Conservation (phyloP, 805 yeast species). For the Hanseniaspora valbyensis region DNA sequence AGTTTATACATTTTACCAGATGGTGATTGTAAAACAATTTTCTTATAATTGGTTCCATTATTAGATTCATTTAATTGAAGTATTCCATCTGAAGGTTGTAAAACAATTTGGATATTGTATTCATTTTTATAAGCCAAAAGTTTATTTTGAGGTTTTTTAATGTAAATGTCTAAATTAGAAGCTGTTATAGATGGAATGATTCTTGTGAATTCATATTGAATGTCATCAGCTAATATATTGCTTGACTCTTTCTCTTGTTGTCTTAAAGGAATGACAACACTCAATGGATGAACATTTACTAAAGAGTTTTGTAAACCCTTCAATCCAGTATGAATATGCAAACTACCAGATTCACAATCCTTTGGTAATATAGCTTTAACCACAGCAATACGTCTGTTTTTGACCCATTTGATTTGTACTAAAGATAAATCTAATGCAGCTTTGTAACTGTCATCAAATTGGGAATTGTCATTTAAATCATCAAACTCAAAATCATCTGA, state of each 20-base stretch:
- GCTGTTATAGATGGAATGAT: constrained; percentile 62
- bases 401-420: constrained; percentile 69
- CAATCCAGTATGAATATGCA: constrained; percentile 63
- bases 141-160: constrained; percentile 73
- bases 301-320: constrained; percentile 48
- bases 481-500: constrained; percentile 30
- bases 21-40: constrained; percentile 68
- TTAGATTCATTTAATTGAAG: constrained; percentile 22
- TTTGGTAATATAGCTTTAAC: constrained; percentile 75
- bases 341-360: constrained; percentile 53
- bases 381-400: constrained; percentile 53
- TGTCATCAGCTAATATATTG: constrained; percentile 29
- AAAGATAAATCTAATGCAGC: constrained; percentile 40
- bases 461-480: constrained; percentile 17
- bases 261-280: constrained; percentile 61
- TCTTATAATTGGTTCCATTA: constrained; percentile 27
- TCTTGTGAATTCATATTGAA: constrained; percentile 55
- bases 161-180: constrained; percentile 63
- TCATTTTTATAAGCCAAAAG: constrained; percentile 45
- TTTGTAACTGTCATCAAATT: constrained; percentile 18
- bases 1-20: constrained; percentile 65
- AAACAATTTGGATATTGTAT: constrained; percentile 54
- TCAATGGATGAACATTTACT: constrained; percentile 53
- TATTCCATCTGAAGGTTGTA: constrained; percentile 48
- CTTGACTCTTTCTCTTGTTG: constrained; percentile 43